Evolutionary conservation across 2,329 filamentous ascomycete genomes (phyloP).

Genomic region (Aspergillus sp.): DNA sequence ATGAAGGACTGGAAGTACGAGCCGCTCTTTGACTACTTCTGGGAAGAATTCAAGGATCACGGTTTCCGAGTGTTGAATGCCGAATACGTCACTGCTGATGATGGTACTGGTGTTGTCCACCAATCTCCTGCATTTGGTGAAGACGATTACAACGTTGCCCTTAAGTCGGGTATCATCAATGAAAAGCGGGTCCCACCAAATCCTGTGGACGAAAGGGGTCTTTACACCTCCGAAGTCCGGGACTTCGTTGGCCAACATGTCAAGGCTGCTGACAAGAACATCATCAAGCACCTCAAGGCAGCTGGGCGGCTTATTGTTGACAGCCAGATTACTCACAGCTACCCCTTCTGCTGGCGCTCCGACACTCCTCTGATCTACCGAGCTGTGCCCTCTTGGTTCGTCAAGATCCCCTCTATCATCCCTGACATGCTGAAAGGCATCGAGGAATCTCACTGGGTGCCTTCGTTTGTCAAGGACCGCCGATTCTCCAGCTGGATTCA

Average conservation of each 20-base stretch:
- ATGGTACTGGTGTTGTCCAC: constrained; percentile 90
- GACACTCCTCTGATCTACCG: constrained; percentile 91
- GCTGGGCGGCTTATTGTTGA: constrained; percentile 73
- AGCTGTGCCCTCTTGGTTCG: constrained; percentile 90
- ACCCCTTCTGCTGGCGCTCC: constrained; percentile 91
- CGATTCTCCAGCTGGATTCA: constrained; percentile 87
- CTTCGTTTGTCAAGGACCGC: constrained; percentile 81
- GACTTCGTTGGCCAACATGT: constrained; percentile 86
- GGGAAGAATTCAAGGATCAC: constrained; percentile 76
- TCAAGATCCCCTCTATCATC: constrained; percentile 75
- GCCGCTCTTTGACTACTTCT: constrained; percentile 84
- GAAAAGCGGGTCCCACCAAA: constrained; percentile 76
- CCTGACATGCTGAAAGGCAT: constrained; percentile 88
- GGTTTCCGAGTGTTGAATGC: constrained; percentile 79
- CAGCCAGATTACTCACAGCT: constrained; percentile 81
- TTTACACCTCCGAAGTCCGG: constrained; percentile 67
- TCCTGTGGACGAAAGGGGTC: constrained; percentile 77
- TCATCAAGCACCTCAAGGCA: constrained; percentile 80
- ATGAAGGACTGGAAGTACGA: constrained; percentile 86
- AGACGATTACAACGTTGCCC: constrained; percentile 83
- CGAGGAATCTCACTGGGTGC: constrained; percentile 85
- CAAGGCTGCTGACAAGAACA: constrained; percentile 85
- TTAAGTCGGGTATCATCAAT: constrained; percentile 68
- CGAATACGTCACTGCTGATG: constrained; percentile 79
- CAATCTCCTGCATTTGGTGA: constrained; percentile 91